A percentile compares a stretch with the other conserved stretches of the same genome.
These are phyloP conservation scores for Crassisporium funariophilum DNA, from an alignment of 768 basidiomycete species.

Conservation along the genomic window DNA sequence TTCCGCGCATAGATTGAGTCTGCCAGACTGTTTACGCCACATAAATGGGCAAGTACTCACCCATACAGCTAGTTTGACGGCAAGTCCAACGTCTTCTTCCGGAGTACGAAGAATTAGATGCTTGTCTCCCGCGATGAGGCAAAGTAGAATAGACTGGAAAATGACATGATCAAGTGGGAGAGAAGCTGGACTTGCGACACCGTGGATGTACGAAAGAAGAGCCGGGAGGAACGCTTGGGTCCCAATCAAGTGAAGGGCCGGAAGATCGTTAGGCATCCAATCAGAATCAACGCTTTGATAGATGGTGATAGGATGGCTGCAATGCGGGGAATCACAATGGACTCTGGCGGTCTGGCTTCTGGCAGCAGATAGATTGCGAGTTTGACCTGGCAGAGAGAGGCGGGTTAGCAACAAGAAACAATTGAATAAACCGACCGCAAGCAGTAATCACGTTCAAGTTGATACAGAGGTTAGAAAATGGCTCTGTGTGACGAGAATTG, in stretches of 20 bases:
- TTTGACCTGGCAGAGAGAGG: conserved; percentile 9
- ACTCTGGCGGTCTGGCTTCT: too few species aligned
- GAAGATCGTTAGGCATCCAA: conserved; percentile 21
- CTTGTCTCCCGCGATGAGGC: conserved; percentile 61
- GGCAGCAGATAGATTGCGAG: background rate
- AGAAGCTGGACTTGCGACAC: conserved; percentile 39
- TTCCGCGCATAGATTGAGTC: background rate
- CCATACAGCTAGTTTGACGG: conserved; percentile 57
- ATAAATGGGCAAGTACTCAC: conserved; percentile 41
- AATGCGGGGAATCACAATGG: too few species aligned
- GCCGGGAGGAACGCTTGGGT: conserved; percentile 51
- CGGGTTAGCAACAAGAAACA: conserved; percentile 5
- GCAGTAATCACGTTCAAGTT: too few species aligned
- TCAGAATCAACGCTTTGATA: too few species aligned
- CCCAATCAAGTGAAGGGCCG: conserved; percentile 38
- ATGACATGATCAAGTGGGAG: conserved; percentile 64
- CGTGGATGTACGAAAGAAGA: conserved; percentile 57
- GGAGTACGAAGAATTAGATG: conserved; percentile 65
- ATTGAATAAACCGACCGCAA: background rate
- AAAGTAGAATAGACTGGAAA: conserved; percentile 66
- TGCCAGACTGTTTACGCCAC: background rate
- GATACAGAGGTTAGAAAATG: too few species aligned
- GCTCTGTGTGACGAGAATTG: too few species aligned
- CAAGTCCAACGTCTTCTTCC: conserved; percentile 64
- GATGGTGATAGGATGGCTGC: too few species aligned